Conservation (phyloP, 805 yeast genomes). For the Ogataea kodamae region DNA sequence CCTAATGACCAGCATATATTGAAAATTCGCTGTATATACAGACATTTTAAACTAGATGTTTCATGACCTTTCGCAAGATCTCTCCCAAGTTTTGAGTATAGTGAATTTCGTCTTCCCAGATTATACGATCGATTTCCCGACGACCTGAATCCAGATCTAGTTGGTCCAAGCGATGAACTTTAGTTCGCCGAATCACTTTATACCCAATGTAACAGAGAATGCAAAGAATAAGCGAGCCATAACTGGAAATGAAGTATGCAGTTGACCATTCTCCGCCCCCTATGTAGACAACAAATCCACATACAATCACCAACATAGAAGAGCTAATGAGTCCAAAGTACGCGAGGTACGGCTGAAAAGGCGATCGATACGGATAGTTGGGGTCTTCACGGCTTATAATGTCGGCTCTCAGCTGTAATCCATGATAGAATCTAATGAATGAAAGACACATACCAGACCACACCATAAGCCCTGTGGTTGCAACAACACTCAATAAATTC, state of each 20-base stretch:
- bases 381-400: conserved; percentile 51
- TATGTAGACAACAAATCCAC: conserved; percentile 52
- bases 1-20: too few relatives aligned
- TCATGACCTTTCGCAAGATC: conserved; percentile 24
- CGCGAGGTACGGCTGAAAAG: conserved; percentile 54
- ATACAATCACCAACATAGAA: conserved; percentile 38
- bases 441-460: conserved; percentile 70
- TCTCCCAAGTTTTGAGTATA: conserved; percentile 34
- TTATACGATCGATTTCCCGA: conserved; percentile 73
- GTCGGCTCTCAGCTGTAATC: conserved; percentile 52
- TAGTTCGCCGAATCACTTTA: conserved; percentile 57
- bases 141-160: conserved; percentile 82
- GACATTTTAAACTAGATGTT: conserved; percentile 11
- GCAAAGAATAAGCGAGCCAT: conserved; percentile 48
- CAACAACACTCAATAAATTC: conserved; percentile 61
- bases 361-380: conserved; percentile 53
- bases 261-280: conserved; percentile 48
- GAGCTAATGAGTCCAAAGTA: conserved; percentile 46
- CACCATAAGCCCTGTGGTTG: conserved; percentile 72
- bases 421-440: conserved; percentile 51
- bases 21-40: conserved; percentile 18
- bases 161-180: conserved; percentile 64
- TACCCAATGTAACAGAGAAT: conserved; percentile 43
- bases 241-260: conserved; percentile 49
- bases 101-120: conserved; percentile 70